Evolutionary conservation across 2,329 filamentous ascomycete genomes (phyloP).

Genomic region (Nigrospora oryzae): DNA sequence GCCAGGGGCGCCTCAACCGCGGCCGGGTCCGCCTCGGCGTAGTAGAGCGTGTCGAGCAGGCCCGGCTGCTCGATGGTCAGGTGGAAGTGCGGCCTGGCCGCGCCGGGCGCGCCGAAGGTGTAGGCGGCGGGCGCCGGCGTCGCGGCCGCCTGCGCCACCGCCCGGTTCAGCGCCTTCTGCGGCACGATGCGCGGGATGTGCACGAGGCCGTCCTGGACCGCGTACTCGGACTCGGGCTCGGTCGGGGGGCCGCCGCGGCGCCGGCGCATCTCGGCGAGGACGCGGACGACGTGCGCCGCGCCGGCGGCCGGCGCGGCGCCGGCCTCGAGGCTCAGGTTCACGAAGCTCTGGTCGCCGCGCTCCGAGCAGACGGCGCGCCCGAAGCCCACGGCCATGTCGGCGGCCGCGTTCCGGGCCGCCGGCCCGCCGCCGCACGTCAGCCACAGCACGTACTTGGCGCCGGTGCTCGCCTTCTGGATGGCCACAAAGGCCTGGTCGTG

Average conservation of each 20-base stretch:
- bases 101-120: neutral
- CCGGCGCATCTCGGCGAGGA: neutral
- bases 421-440: constrained; percentile 12
- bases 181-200: constrained; percentile 1
- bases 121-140: neutral
- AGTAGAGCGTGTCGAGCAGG: constrained; percentile 4
- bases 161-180: neutral
- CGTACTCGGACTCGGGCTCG: neutral
- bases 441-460: constrained; percentile 10
- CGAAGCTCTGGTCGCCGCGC: constrained; percentile 1
- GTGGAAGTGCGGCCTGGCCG: neutral
- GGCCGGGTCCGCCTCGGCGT: neutral
- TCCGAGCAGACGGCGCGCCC: constrained; percentile 16
- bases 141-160: neutral
- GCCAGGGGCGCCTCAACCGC: constrained; percentile 7
- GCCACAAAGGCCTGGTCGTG: constrained; percentile 6
- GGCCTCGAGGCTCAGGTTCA: neutral
- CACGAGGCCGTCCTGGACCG: neutral
- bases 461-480: constrained; percentile 7
- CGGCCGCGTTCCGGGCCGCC: constrained; percentile 8
- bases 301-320: neutral
- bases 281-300: neutral
- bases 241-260: too few relatives aligned
- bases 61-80: constrained; percentile 23
- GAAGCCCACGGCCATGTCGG: constrained; percentile 14